A percentile compares a stretch with the other conserved stretches of the same genome.
Evolutionary conservation across 1,284 basidiomycete genomes (phyloP).

Genomic region (Bjerkandera adusta): DNA sequence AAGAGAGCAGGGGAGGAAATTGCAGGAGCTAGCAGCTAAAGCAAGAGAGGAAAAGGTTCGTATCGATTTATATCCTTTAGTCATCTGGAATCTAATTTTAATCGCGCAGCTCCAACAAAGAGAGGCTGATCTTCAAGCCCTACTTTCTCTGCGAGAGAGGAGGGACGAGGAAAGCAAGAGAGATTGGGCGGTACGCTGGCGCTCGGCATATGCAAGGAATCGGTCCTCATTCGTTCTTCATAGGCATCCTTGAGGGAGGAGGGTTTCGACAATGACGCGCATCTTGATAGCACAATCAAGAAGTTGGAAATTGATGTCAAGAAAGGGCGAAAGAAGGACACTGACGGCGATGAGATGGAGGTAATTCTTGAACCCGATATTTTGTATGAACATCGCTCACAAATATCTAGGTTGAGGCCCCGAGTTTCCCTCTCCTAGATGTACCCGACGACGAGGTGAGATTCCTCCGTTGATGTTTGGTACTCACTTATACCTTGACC

Average conservation of each 20-base stretch:
- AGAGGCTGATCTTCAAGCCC: conserved; percentile 79
- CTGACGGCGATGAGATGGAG: conserved; percentile 53
- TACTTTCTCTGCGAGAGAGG: conserved; percentile 65
- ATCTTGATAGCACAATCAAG: conserved; percentile 35
- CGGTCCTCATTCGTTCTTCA: conserved; percentile 27
- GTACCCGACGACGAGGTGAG: conserved; percentile 84
- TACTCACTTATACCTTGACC: background rate
- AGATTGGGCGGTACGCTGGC: conserved; percentile 64
- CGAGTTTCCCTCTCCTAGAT: conserved; percentile 87
- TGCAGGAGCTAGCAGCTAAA: conserved; percentile 93
- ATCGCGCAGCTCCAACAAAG: conserved; percentile 78
- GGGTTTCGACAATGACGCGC: conserved; percentile 66
- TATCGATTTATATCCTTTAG: background rate
- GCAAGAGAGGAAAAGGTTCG: conserved; percentile 84
- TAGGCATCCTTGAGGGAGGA: conserved; percentile 62
- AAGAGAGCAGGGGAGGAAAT: conserved; percentile 80
- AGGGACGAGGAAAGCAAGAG: conserved; percentile 68
- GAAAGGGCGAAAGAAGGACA: conserved; percentile 51
- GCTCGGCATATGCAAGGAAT: too few relatives aligned
- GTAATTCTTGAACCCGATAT: conserved; percentile 16
- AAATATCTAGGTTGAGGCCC: conserved; percentile 66
- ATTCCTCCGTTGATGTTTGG: background rate
- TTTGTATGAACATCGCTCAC: background rate
- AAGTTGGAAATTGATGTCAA: conserved; percentile 37
- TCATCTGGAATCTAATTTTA: background rate